A percentile compares a stretch with the other conserved stretches of the same genome.
These are phyloP conservation scores for Agroathelia rolfsii DNA, from an alignment of 1,284 basidiomycete species.

Conservation along the genomic window DNA sequence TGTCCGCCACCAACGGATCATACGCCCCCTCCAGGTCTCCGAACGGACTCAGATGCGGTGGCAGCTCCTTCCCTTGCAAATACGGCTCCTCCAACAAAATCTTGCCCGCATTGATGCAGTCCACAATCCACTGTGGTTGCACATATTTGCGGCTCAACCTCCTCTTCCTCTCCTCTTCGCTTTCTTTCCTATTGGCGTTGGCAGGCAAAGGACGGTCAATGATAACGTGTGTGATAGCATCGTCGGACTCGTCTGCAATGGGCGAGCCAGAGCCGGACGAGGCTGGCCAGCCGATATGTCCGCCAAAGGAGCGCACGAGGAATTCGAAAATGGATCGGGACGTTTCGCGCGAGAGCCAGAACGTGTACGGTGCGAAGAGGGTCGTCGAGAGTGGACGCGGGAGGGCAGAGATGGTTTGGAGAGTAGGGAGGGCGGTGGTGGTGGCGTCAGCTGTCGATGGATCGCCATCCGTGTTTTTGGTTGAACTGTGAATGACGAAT, in stretches of 20 bases:
- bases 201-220: slow-evolving; percentile 77
- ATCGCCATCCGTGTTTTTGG: too few species aligned
- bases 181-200: slow-evolving; percentile 38
- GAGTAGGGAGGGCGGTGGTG: slow-evolving; percentile 59
- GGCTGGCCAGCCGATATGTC: slow-evolving; percentile 82
- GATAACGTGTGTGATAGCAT: slow-evolving; percentile 91
- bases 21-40: slow-evolving; percentile 76
- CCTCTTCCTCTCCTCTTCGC: slow-evolving; percentile 51
- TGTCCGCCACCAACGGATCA: slow-evolving; percentile 38
- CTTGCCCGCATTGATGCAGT: slow-evolving; percentile 85
- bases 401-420: slow-evolving; percentile 60
- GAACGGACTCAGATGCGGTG: slow-evolving; percentile 96
- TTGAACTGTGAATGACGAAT: slow-evolving; percentile 54
- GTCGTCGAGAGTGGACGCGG: slow-evolving; percentile 42
- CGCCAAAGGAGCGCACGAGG: slow-evolving; percentile 86
- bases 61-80: slow-evolving; percentile 78
- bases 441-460: slow-evolving; percentile 53
- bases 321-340: slow-evolving; percentile 94
- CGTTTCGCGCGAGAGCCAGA: slow-evolving; percentile 93
- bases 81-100: slow-evolving; percentile 84
- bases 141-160: slow-evolving; percentile 75
- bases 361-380: slow-evolving; percentile 82
- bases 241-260: slow-evolving; percentile 60
- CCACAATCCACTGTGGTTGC: slow-evolving; percentile 98
- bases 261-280: slow-evolving; percentile 82